phyloP scores from a whole-genome alignment of 495 filamentous ascomycete species.

The Jackrogersella multiformis region DNA sequence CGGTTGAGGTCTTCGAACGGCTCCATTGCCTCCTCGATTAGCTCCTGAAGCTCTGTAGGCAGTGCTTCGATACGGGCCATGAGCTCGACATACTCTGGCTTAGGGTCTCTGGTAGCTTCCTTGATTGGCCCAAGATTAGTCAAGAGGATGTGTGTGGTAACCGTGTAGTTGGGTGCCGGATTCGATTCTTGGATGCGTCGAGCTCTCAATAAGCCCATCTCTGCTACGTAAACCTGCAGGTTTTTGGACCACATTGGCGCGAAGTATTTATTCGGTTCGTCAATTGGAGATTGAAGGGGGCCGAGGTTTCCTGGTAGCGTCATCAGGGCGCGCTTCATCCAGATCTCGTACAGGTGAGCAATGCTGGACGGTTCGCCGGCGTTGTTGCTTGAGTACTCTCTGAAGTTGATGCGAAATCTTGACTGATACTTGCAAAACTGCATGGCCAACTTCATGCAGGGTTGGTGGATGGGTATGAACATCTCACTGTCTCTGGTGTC shows the following conservation, averaged over 20 bases:
- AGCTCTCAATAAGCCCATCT: too few species aligned
- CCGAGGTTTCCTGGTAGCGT: neutral
- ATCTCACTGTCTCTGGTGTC: conserved; percentile 22
- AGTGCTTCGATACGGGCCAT: neutral
- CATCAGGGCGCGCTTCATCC: conserved; percentile 33
- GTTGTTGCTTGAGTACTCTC: neutral
- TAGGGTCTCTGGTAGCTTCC: neutral
- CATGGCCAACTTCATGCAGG: conserved; percentile 17
- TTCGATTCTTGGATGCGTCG: neutral
- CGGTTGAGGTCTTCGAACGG: conserved; percentile 22
- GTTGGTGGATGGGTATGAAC: conserved; percentile 28
- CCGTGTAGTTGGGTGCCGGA: neutral
- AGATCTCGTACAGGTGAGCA: conserved; percentile 37
- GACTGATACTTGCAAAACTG: conserved; percentile 27
- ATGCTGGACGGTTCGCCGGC: conserved; percentile 20
- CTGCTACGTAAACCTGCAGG: too few species aligned
- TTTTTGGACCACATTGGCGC: too few species aligned
- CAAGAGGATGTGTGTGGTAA: too few species aligned
- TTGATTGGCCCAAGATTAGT: neutral
- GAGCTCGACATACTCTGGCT: neutral
- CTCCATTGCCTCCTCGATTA: conserved; percentile 7
- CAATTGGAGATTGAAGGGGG: neutral
- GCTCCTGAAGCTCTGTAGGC: conserved; percentile 12
- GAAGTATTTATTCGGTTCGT: neutral
- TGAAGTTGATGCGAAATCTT: conserved; percentile 10